These are phyloP conservation scores for Protoeuglena noctilucae DNA, from an alignment of 139 green algal genomes.

Conservation along the genomic window DNA sequence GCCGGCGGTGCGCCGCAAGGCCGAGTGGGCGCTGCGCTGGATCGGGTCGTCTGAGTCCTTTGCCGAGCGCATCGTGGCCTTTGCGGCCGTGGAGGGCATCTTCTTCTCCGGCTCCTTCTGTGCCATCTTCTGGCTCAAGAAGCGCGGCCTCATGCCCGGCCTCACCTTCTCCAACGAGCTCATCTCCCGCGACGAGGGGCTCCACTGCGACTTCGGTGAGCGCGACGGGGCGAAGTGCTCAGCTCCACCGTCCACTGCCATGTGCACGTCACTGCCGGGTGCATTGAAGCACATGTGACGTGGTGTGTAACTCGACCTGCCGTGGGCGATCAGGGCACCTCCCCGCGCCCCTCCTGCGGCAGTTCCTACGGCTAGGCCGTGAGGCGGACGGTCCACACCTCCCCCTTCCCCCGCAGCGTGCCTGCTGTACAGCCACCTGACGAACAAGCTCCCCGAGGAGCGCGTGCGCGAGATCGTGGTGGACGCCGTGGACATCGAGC, in stretches of 20 bases:
- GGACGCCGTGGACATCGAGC: constrained; percentile 85
- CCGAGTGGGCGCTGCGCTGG: constrained; percentile 94
- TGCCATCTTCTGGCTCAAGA: constrained; percentile 98
- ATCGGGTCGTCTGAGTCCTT: constrained; percentile 51
- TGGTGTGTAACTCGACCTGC: too few species aligned
- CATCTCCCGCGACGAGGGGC: constrained; percentile 91
- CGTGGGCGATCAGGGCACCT: too few species aligned
- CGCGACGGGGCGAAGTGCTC: too few species aligned
- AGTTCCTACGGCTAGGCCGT: too few species aligned
- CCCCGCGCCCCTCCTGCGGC: too few species aligned
- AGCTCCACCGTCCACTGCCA: too few species aligned
- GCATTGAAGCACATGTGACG: too few species aligned
- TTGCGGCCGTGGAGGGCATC: constrained; percentile 44
- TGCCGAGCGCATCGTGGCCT: constrained; percentile 34
- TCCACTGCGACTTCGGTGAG: constrained; percentile 98
- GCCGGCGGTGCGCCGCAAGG: constrained; percentile 78
- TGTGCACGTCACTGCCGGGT: too few species aligned
- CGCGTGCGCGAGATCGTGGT: constrained; percentile 57
- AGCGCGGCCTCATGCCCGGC: constrained; percentile 90
- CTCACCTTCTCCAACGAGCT: constrained; percentile 98
- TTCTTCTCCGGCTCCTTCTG: constrained; percentile 70
- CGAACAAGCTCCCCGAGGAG: constrained; percentile 48
- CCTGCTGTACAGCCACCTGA: constrained; percentile 81
- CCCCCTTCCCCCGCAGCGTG: too few species aligned
- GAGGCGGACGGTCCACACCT: too few species aligned